A percentile compares a stretch with the other conserved stretches of the same genome.
Conservation (phyloP, 768 basidiomycete species). For the Tubosaeta sp. region DNA sequence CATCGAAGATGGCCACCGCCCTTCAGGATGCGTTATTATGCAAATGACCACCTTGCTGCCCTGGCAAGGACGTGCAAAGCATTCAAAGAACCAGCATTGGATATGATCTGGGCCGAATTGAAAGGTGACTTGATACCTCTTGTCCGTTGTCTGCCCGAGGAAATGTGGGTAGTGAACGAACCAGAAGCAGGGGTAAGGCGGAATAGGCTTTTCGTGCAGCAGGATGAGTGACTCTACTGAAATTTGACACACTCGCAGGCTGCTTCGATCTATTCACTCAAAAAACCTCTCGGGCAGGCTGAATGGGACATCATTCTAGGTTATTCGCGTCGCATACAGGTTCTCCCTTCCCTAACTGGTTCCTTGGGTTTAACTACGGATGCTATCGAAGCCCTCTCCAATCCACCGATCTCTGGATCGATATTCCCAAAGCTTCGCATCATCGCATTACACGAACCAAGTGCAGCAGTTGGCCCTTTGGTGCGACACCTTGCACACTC, state of each 20-base stretch:
- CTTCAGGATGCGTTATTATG: too few species aligned
- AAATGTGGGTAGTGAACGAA: not conserved
- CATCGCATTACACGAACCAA: not conserved
- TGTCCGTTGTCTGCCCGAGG: slow-evolving; percentile 5
- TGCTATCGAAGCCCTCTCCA: slow-evolving; percentile 2
- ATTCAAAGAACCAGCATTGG: slow-evolving; percentile 13
- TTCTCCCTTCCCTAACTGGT: not conserved
- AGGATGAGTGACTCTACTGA: too few species aligned
- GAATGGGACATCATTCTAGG: slow-evolving; percentile 11
- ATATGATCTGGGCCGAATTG: slow-evolving; percentile 11
- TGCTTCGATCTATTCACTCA: not conserved
- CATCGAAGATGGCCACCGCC: too few species aligned
- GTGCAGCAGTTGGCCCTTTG: not conserved
- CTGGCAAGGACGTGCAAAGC: slow-evolving; percentile 11
- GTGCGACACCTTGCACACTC: slow-evolving; percentile 7
- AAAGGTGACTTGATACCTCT: slow-evolving; percentile 7
- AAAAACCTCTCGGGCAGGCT: not conserved
- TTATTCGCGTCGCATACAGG: slow-evolving; percentile 8
- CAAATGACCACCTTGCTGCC: not conserved
- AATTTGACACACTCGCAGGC: too few species aligned
- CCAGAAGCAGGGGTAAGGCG: slow-evolving; percentile 2
- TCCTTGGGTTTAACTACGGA: not conserved
- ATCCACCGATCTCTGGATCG: not conserved
- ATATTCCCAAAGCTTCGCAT: slow-evolving; percentile 13
- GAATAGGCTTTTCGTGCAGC: not conserved